phyloP scores from a whole-genome alignment of 768 basidiomycete species.

The Cubamyces lactineus region DNA sequence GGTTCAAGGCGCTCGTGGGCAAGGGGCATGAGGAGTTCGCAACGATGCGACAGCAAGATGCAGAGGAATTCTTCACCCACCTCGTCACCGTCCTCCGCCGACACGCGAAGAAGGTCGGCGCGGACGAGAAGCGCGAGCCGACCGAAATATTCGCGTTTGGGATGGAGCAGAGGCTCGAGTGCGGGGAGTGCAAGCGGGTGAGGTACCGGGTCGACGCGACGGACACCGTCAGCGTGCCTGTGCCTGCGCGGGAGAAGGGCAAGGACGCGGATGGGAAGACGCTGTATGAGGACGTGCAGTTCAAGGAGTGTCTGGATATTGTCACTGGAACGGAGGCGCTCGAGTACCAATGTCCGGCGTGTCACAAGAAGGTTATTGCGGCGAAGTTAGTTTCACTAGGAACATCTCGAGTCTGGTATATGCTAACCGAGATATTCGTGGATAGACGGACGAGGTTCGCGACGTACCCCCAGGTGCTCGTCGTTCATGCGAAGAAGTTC shows the following conservation, averaged over 20 bases:
- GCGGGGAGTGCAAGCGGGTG: conserved; percentile 75
- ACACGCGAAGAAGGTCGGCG: conserved; percentile 53
- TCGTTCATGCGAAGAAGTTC: conserved; percentile 92
- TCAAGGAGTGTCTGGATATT: conserved; percentile 64
- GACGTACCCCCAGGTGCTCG: conserved; percentile 86
- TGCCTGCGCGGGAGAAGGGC: conserved; percentile 65
- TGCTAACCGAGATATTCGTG: not conserved
- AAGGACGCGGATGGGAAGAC: conserved; percentile 63
- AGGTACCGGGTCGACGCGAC: conserved; percentile 77
- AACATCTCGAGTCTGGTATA: not conserved
- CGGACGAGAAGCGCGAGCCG: conserved; percentile 57
- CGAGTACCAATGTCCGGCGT: conserved; percentile 82
- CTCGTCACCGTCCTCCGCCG: conserved; percentile 74
- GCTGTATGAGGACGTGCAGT: conserved; percentile 61
- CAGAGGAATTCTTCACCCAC: conserved; percentile 91
- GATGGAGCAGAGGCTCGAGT: conserved; percentile 87
- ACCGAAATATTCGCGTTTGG: conserved; percentile 81
- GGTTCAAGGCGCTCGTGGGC: conserved; percentile 89
- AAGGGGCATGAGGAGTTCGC: conserved; percentile 93
- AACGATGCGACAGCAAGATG: conserved; percentile 97
- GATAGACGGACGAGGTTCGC: conserved; percentile 74
- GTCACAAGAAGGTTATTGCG: conserved; percentile 68
- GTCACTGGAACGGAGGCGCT: conserved; percentile 63
- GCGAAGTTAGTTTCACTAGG: conserved; percentile 58
- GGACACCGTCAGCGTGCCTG: conserved; percentile 80